Evolutionary conservation across 441 rosid species (phyloP).

Genomic region (Gossypium laxum): DNA sequence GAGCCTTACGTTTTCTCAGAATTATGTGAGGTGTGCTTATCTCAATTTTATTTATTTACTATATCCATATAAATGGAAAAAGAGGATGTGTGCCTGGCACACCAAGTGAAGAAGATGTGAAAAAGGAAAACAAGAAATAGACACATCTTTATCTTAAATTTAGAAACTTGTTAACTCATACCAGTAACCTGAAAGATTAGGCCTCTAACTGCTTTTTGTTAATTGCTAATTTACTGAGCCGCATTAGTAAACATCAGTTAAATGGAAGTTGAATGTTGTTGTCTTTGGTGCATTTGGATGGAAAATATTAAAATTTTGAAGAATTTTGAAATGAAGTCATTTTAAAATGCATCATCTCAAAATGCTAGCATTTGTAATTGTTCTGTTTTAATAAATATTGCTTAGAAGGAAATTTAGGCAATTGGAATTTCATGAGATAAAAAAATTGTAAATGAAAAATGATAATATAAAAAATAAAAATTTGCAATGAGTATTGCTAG

Average conservation of each 20-base stretch:
- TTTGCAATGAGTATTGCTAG: background rate
- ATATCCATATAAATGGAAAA: background rate
- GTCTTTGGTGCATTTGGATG: constrained; percentile 4
- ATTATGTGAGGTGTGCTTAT: constrained; percentile 55
- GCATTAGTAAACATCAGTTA: background rate
- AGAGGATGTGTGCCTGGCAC: background rate
- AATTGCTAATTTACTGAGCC: background rate
- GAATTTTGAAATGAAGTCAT: background rate
- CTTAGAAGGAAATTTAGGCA: background rate
- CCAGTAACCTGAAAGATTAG: background rate
- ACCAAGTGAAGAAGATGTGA: background rate
- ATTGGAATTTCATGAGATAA: background rate
- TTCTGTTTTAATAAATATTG: background rate
- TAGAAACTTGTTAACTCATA: background rate
- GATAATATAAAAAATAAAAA: background rate
- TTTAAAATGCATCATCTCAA: background rate
- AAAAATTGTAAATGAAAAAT: background rate
- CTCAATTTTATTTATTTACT: constrained; percentile 3
- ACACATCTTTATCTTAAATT: background rate
- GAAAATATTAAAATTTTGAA: background rate
- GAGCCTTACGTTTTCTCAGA: constrained; percentile 40
- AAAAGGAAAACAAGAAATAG: background rate
- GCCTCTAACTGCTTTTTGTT: background rate
- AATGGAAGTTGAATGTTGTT: background rate
- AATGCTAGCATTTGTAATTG: background rate